Evolutionary conservation across 768 basidiomycete genomes (phyloP), one percentile per base, ranked within the genome.

Genomic region (Pseudohyphozyma bogoriensis): DNA sequence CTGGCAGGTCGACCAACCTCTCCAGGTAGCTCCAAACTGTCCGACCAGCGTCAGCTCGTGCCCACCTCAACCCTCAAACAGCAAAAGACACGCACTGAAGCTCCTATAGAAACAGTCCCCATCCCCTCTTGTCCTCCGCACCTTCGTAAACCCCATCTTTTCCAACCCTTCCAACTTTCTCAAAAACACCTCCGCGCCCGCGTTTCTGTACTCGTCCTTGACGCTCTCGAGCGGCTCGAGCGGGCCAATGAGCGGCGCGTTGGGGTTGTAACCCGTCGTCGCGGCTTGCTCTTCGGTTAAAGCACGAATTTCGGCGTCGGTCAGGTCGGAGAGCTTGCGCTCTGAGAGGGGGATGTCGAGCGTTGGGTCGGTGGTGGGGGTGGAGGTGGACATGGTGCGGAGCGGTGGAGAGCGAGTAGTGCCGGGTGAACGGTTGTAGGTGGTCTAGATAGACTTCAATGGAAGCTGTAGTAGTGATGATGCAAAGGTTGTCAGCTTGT

Each of bases 81-180:
- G 51, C 26, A 50, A 39, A 64, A 44, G 15, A 28, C n/a, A n/a
- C 36, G 39, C 50, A 29, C 75, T 78, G 71, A 87, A n/a, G n/a
- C 87, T 85, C 79, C 90, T 79, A 73, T 92, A 95, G 73, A 92
- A 93, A 72, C 91, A 93, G 67, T 75, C 87, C 53, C 75, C 89
- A 68, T 82, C 81, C 75, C 90, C 89, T 74, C 83, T 79, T 0
- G 85, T 81, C 56, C 88, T 77, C 69, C 88, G 79, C 45, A 93
- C 77, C 15, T 75, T 76, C 36, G 76, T 76, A 75, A 81, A 91
- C 2, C 88, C 89, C 46, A 82, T 75, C 20, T 65, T 67, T 50
- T 77, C 74, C 26, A 96, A 75, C 75, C 81, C 82, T 65, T 86
- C 81, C 62, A 96, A 85, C 74, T 93, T 88, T 58, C 79, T 76